A percentile compares a stretch with the other conserved stretches of the same genome.
phyloP scores from a whole-genome alignment of 805 yeast genomes.

The Ogataea corticis region DNA sequence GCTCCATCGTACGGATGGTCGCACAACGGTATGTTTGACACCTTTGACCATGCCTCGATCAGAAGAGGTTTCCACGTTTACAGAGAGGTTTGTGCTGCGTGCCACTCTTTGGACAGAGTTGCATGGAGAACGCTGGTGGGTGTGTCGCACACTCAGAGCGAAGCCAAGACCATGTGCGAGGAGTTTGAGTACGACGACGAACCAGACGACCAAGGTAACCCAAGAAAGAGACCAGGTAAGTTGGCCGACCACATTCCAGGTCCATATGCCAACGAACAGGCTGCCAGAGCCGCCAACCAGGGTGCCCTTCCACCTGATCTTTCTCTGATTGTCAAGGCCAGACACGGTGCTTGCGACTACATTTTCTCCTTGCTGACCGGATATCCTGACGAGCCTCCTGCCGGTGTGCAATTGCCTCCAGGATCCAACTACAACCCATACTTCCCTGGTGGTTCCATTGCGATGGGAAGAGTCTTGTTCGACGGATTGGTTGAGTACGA shows the following conservation, averaged over 20 bases:
- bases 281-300: conserved; percentile 99
- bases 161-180: conserved; percentile 91
- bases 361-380: conserved; percentile 94
- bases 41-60: conserved; percentile 92
- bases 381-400: conserved; percentile 98
- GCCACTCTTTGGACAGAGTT: conserved; percentile 94
- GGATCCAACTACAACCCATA: conserved; percentile 99
- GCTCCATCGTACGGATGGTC: conserved; percentile 93
- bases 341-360: conserved; percentile 98
- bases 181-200: conserved; percentile 97
- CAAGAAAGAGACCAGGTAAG: conserved; percentile 97
- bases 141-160: conserved; percentile 88
- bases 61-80: conserved; percentile 99
- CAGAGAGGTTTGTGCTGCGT: conserved; percentile 98
- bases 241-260: conserved; percentile 92
- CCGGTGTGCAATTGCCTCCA: conserved; percentile 89
- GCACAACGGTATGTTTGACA: conserved; percentile 86
- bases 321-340: conserved; percentile 95
- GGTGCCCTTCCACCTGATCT: conserved; percentile 99
- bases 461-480: conserved; percentile 97
- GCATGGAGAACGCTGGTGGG: conserved; percentile 99
- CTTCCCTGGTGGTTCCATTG: conserved; percentile 99
- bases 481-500: conserved; percentile 98
- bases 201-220: conserved; percentile 94
- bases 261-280: conserved; percentile 97